A percentile compares a stretch with the other conserved stretches of the same genome.
These are phyloP conservation scores for Podospora pseudocomata DNA, from an alignment of 495 filamentous ascomycete species.

Conservation along the genomic window DNA sequence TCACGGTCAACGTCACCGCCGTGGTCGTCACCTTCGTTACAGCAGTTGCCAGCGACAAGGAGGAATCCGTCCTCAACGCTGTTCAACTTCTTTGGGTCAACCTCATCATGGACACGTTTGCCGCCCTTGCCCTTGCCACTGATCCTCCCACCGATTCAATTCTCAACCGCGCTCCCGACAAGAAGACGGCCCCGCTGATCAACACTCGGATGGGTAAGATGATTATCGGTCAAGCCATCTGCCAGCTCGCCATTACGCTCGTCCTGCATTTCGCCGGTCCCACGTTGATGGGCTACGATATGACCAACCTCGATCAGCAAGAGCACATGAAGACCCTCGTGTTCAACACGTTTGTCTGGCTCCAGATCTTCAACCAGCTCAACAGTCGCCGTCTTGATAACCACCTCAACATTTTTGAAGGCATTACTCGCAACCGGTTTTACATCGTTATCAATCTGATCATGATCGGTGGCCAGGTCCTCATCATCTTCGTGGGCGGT, in stretches of 20 bases:
- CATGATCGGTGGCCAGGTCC: conserved; percentile 82
- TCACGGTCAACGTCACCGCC: conserved; percentile 88
- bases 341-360: conserved; percentile 95
- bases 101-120: conserved; percentile 91
- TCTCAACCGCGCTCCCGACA: conserved; percentile 72
- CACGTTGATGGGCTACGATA: conserved; percentile 51
- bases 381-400: conserved; percentile 84
- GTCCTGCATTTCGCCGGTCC: conserved; percentile 70
- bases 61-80: conserved; percentile 73
- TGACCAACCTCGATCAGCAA: conserved; percentile 22
- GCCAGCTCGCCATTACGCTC: conserved; percentile 74
- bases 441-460: conserved; percentile 78
- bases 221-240: conserved; percentile 82
- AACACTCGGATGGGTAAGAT: conserved; percentile 89
- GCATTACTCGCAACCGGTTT: conserved; percentile 71
- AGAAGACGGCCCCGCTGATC: conserved; percentile 69
- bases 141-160: conserved; percentile 76
- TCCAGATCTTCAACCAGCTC: conserved; percentile 93
- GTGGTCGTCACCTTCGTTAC: conserved; percentile 79
- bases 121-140: conserved; percentile 80
- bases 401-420: conserved; percentile 85
- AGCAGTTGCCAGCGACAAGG: conserved; percentile 63
- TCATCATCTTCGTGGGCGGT: conserved; percentile 75
- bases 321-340: conserved; percentile 64
- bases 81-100: conserved; percentile 93